Conservation (phyloP, 768 basidiomycete species). For the Baorangia bicolor region DNA sequence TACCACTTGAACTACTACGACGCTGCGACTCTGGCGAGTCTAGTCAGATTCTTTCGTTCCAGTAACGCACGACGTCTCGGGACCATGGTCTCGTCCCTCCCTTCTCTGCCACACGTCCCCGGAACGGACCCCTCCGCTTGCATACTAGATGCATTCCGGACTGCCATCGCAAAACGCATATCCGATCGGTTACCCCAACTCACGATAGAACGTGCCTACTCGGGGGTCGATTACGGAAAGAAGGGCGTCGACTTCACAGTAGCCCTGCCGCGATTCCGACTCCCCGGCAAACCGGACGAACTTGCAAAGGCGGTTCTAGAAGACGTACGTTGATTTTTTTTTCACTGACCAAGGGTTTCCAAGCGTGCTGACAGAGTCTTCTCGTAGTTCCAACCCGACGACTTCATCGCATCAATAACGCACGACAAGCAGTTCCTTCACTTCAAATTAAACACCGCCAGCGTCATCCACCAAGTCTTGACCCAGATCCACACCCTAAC, state of each 20-base stretch:
- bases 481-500: conserved; percentile 74
- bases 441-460: conserved; percentile 68
- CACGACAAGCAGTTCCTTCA: conserved; percentile 81
- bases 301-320: conserved; percentile 72
- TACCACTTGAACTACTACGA: no score
- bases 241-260: conserved; percentile 94
- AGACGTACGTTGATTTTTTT: conserved; percentile 50
- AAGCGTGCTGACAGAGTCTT: neutral
- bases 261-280: conserved; percentile 86
- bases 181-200: conserved; percentile 64
- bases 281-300: conserved; percentile 80
- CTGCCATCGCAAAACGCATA: conserved; percentile 73
- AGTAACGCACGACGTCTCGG: conserved; percentile 1
- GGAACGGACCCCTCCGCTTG: conserved; percentile 63
- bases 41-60: conserved; percentile 2
- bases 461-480: conserved; percentile 65
- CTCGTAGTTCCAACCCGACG: conserved; percentile 78
- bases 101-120: conserved; percentile 41
- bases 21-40: no score
- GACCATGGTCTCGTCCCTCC: conserved; percentile 33
- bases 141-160: conserved; percentile 75
- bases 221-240: conserved; percentile 86
- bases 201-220: conserved; percentile 74
- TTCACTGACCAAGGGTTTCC: neutral
- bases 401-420: conserved; percentile 67